These are phyloP conservation scores for Pterula multifida DNA, from an alignment of 1,284 basidiomycete species.

Conservation along the genomic window DNA sequence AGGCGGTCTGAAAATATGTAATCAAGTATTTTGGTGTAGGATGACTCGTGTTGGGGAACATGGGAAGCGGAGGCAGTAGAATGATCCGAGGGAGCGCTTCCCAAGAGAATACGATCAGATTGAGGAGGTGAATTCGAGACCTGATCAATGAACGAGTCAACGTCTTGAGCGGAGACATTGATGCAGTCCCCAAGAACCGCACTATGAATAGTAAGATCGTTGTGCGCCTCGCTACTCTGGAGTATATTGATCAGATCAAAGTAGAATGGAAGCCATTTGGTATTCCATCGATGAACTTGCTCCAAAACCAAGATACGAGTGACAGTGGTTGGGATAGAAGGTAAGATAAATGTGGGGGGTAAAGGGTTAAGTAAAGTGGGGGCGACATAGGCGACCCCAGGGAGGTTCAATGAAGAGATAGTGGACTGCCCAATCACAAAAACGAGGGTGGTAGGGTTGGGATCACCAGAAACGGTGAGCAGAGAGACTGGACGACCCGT, in stretches of 20 bases:
- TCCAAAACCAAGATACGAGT: constrained; percentile 79
- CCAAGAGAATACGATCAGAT: constrained; percentile 35
- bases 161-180: constrained; percentile 29
- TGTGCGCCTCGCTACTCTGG: constrained; percentile 43
- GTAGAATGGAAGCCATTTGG: constrained; percentile 84
- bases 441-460: constrained; percentile 53
- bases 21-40: constrained; percentile 83
- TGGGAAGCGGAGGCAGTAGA: constrained; percentile 30
- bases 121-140: constrained; percentile 23
- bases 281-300: constrained; percentile 62
- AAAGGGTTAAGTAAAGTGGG: constrained; percentile 72
- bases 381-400: constrained; percentile 52
- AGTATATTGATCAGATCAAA: constrained; percentile 72
- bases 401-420: constrained; percentile 14
- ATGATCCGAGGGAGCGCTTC: constrained; percentile 13
- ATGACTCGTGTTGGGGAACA: constrained; percentile 80
- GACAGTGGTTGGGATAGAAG: constrained; percentile 51
- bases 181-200: constrained; percentile 44
- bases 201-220: constrained; percentile 43
- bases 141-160: constrained; percentile 35
- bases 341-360: constrained; percentile 49
- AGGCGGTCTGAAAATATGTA: constrained; percentile 79
- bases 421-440: constrained; percentile 56
- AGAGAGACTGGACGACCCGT: constrained; percentile 52
- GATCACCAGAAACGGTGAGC: constrained; percentile 28